Base-by-base conservation (phyloP, 805 yeast species). In the Starmerella sp. region DNA sequence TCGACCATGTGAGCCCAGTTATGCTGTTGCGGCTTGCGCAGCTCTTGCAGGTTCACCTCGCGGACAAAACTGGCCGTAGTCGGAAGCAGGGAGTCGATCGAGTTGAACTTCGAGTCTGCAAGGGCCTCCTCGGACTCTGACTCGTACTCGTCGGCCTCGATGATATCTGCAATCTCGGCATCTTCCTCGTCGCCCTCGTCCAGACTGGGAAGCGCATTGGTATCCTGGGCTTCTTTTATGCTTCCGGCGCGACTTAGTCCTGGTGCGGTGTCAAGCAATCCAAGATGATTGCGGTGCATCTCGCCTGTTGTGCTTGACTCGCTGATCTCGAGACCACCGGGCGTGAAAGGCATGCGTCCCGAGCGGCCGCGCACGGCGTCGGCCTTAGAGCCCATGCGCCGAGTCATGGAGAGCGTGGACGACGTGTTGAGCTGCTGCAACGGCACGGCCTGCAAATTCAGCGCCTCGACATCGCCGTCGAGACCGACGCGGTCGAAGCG, bases 1-100 rank as follows among this genome's bases (percentile, higher is more conserved):
- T 93, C 96, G 10, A 93, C 96, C 42, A 86, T 81, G 70, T 93
- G 98, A 0, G 98, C 98, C 97, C 97, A 93, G 56, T 82, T 81
- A 57, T 76, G 79, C 57, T 78, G 78, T 15, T 17, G 17, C 1
- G 59, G 51, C 11, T n/a, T 11, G 4, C 10, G 17, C 17, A 29
- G 8, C n/a, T 47, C 48, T 6, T 52, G 45, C 13, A 42, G 36
- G 7, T 35, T 35, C 6, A 47, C 36, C 14, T 51, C 54, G 14
- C 82, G 70, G 7, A 77, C 77, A 60, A 79, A 76, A 32, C 72
- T 70, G 30, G 77, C 66, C 44, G 77, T 78, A 48, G 73, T 69
- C 1, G 85, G 85, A 48, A 80, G 67, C 34, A 77, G 65, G 14
- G 67, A 71, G 65, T 77, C 81, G 34, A 75, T 71, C 3, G 65